phyloP scores from a whole-genome alignment of 148 eudicot species.

The Fallopia convolvulus region DNA sequence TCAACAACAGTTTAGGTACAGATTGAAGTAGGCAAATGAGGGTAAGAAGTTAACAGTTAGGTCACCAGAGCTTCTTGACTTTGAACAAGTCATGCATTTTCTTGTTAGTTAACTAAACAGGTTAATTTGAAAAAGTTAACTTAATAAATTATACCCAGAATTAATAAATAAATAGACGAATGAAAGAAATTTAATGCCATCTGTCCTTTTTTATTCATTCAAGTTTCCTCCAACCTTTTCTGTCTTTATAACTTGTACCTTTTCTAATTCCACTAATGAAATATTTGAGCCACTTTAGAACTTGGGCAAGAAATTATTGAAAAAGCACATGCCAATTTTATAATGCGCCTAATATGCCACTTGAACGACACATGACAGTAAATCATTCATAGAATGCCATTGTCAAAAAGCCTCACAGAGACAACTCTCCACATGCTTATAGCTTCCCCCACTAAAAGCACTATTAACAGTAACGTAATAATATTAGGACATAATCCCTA shows the following conservation, averaged over 20 bases:
- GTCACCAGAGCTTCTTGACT: not conserved
- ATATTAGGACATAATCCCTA: not conserved
- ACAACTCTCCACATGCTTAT: not conserved
- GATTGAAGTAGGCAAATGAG: not conserved
- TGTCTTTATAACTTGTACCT: not conserved
- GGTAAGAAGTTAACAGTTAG: not conserved
- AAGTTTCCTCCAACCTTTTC: constrained; percentile 3
- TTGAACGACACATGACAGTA: not conserved
- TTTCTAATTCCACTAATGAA: constrained; percentile 1
- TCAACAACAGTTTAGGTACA: not conserved
- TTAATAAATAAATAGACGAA: not conserved
- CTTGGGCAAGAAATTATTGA: not conserved
- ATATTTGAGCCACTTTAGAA: not conserved
- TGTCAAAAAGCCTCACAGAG: constrained; percentile 5
- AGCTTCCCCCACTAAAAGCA: not conserved
- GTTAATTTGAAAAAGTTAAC: not conserved
- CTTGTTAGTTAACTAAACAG: not conserved
- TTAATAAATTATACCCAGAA: not conserved
- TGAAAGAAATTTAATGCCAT: not conserved
- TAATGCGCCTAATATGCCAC: not conserved
- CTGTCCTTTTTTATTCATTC: not conserved
- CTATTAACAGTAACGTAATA: not conserved
- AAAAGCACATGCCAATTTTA: not conserved
- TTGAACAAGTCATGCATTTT: constrained; percentile 4
- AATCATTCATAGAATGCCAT: not conserved